These are phyloP conservation scores for Penicillium sp. DNA, from an alignment of 2,329 filamentous ascomycete species.

Conservation along the genomic window DNA sequence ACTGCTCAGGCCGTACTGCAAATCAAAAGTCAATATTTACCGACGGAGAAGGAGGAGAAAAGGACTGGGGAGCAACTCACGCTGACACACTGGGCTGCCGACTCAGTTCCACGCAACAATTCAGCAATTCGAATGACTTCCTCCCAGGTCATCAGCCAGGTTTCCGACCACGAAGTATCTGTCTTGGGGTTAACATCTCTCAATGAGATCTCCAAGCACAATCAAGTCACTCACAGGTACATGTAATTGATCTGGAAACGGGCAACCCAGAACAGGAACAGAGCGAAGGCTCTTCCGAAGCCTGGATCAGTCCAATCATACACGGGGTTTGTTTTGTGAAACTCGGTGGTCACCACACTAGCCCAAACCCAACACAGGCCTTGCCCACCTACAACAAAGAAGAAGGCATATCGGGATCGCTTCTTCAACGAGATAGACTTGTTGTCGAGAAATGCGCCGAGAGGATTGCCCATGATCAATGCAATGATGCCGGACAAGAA, in stretches of 20 bases:
- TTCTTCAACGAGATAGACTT: slow-evolving; percentile 60
- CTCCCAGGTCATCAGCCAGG: slow-evolving; percentile 63
- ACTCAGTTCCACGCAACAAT: slow-evolving; percentile 72
- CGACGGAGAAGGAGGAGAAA: background rate
- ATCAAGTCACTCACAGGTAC: slow-evolving; percentile 60
- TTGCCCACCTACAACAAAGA: slow-evolving; percentile 58
- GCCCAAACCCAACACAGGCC: slow-evolving; percentile 77
- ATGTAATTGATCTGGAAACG: slow-evolving; percentile 78
- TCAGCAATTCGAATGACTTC: slow-evolving; percentile 73
- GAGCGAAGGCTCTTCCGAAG: slow-evolving; percentile 69
- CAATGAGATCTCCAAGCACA: background rate
- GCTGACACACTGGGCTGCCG: slow-evolving; percentile 73
- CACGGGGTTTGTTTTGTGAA: slow-evolving; percentile 61
- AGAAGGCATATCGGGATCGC: slow-evolving; percentile 63
- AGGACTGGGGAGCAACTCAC: slow-evolving; percentile 40
- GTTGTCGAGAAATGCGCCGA: slow-evolving; percentile 70
- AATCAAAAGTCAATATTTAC: slow-evolving; percentile 1
- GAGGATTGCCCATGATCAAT: slow-evolving; percentile 67
- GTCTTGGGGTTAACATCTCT: slow-evolving; percentile 9
- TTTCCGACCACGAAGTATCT: slow-evolving; percentile 75
- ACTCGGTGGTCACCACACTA: slow-evolving; percentile 68
- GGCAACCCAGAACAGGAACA: slow-evolving; percentile 70
- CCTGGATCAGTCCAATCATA: slow-evolving; percentile 70
- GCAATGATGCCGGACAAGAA: slow-evolving; percentile 73
- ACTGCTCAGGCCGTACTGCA: slow-evolving; percentile 68